phyloP scores from a whole-genome alignment of 1,139 yeast genomes.

The Debaryomyces sp. region DNA sequence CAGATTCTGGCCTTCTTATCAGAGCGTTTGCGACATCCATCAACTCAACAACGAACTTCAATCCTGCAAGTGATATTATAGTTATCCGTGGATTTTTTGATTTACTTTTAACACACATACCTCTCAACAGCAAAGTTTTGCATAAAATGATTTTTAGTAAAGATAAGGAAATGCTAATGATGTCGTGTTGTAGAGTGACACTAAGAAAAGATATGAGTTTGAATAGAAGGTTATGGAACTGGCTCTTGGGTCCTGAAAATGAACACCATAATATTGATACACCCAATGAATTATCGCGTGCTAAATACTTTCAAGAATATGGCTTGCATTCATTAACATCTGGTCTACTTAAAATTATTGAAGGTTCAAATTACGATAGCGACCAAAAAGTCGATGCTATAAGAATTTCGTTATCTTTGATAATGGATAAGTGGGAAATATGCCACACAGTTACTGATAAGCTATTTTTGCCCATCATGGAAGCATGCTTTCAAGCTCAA shows the following conservation, averaged over 20 bases:
- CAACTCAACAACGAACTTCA: slow-evolving; percentile 45
- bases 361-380: slow-evolving; percentile 24
- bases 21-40: slow-evolving; percentile 76
- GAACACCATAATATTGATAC: slow-evolving; percentile 14
- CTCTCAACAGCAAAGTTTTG: slow-evolving; percentile 62
- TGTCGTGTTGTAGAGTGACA: slow-evolving; percentile 68
- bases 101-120: slow-evolving; percentile 66
- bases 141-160: slow-evolving; percentile 46
- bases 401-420: slow-evolving; percentile 61
- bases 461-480: slow-evolving; percentile 65
- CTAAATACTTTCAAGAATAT: slow-evolving; percentile 58
- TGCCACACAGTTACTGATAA: slow-evolving; percentile 72
- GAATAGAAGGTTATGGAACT: slow-evolving; percentile 88
- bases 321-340: slow-evolving; percentile 54
- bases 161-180: slow-evolving; percentile 61
- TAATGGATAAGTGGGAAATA: slow-evolving; percentile 94
- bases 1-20: slow-evolving; percentile 78
- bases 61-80: slow-evolving; percentile 53
- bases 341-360: slow-evolving; percentile 56
- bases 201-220: slow-evolving; percentile 88
- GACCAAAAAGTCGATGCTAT: slow-evolving; percentile 52
- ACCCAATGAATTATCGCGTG: slow-evolving; percentile 26
- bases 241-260: slow-evolving; percentile 79
- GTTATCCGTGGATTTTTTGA: slow-evolving; percentile 92
- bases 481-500: slow-evolving; percentile 25